Evolutionary conservation across 345 rosid species (phyloP), one percentile per base, ranked within the genome.

Genomic region (Lagerstroemia speciosa): DNA sequence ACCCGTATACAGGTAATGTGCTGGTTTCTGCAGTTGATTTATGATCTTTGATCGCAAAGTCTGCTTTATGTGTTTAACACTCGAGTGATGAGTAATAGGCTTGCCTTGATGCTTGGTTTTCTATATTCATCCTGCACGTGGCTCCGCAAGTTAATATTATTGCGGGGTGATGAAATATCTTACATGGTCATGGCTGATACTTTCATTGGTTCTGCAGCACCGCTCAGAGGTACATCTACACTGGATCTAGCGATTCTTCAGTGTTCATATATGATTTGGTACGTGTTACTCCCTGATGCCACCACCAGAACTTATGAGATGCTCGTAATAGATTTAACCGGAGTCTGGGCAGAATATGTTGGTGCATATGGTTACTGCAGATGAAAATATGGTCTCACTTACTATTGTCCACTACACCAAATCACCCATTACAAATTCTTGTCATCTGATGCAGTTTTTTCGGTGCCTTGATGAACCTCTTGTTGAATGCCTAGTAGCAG

Each of bases 231-330:
- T 85, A 85, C 75, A 87, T 87, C 63, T 85, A 82, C 75, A 87
- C 88, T 1, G 93, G 93, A 65, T 85, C 90, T 9, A 72, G 81
- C 62, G 87, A 87, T 67, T 62, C 37, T 52, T 66, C 70, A 30
- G 83, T 85, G 53, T 80, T 81, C 69, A 78, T 84, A 46, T 87
- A 87, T n/a, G 93, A 87, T 71, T 65, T 87, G 82, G 93, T 87
- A 79, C 14, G 83, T 50, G 33, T 10, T 11, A 26, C 20, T 61
- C 24, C 27, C 52, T 29, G 31, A 20, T 45, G 12, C 8, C 36
- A 36, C 14, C 55, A 20, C 24, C 12, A 69, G 33, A 24, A 15
- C 14, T 11, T 12, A 14, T 48, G 19, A 48, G 7, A n/a, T 48
- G 24, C 53, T 48, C 53, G 3, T 48, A 48, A 17, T 48, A 20